phyloP scores from a whole-genome alignment of 225 moss, liverwort and hornwort species.

The Takakia lepidozioides region DNA sequence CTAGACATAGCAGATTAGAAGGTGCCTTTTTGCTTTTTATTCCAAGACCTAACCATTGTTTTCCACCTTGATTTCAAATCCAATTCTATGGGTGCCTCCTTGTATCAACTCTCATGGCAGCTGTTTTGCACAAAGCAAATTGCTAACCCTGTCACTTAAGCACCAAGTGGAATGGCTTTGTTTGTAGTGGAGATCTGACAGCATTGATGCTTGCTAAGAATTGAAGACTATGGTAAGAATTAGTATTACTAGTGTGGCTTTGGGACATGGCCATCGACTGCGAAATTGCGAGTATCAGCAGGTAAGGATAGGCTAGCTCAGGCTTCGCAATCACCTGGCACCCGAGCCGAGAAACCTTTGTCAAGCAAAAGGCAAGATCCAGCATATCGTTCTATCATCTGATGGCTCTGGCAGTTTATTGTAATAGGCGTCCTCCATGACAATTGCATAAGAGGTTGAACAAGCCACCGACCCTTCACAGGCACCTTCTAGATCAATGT shows the following conservation, averaged over 20 bases:
- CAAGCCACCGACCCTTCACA: conserved; percentile 97
- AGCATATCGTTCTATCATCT: conserved; percentile 96
- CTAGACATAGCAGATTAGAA: too few relatives aligned
- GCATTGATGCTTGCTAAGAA: too few relatives aligned
- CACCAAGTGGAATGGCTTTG: too few relatives aligned
- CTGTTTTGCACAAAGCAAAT: too few relatives aligned
- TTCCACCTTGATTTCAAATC: too few relatives aligned
- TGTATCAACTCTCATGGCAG: too few relatives aligned
- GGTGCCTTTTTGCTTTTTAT: too few relatives aligned
- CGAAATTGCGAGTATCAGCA: conserved; percentile 93
- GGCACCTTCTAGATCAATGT: conserved; percentile 84
- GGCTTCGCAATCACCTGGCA: conserved; percentile 82
- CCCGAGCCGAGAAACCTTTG: conserved; percentile 80
- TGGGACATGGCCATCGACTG: conserved; percentile 93
- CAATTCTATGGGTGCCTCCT: too few relatives aligned
- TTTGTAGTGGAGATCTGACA: too few relatives aligned
- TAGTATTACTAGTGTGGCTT: conserved; percentile 57
- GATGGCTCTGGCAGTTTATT: conserved; percentile 72
- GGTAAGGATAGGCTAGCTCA: conserved; percentile 79
- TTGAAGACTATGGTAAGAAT: too few relatives aligned
- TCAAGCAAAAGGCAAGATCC: conserved; percentile 92
- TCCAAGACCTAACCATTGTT: too few relatives aligned
- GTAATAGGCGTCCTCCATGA: conserved; percentile 80
- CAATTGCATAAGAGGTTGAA: conserved; percentile 91
- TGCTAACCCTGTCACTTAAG: too few relatives aligned